Percentiles rank a stretch among this genome's conserved stretches.
Evolutionary conservation across 1,284 basidiomycete genomes (phyloP).

Genomic region (Athelia sp.): DNA sequence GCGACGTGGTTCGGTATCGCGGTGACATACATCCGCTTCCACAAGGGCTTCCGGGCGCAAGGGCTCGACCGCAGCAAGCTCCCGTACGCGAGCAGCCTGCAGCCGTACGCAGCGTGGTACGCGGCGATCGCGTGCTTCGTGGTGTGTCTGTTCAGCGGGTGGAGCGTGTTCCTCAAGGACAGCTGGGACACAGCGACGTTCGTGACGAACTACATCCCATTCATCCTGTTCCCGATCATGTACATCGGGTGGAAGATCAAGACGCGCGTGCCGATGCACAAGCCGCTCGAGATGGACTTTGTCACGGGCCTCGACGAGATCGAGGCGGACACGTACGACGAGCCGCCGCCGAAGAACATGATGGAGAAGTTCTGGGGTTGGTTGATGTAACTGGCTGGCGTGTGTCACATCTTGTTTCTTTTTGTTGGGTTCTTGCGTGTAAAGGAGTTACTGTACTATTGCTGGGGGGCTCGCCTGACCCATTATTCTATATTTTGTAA

Average conservation of each 20-base stretch:
- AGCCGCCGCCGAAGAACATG: constrained; percentile 39
- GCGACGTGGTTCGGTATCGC: constrained; percentile 63
- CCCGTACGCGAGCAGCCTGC: constrained; percentile 39
- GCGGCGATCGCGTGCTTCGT: constrained; percentile 20
- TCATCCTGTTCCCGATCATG: constrained; percentile 54
- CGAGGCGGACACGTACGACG: constrained; percentile 40
- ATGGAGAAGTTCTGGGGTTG: constrained; percentile 38
- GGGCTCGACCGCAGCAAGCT: constrained; percentile 45
- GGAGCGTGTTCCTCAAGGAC: constrained; percentile 37
- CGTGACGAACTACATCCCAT: constrained; percentile 55
- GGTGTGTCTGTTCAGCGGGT: constrained; percentile 30
- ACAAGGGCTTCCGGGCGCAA: constrained; percentile 51
- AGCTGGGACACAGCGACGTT: constrained; percentile 30
- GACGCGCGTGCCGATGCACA: constrained; percentile 32
- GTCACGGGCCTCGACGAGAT: constrained; percentile 44
- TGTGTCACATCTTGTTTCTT: too few relatives aligned
- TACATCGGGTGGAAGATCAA: constrained; percentile 41
- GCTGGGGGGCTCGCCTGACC: too few relatives aligned
- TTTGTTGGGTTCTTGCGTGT: too few relatives aligned
- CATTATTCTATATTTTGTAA: too few relatives aligned
- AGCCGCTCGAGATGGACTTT: constrained; percentile 55
- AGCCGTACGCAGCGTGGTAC: constrained; percentile 47
- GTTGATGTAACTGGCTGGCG: too few relatives aligned
- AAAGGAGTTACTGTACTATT: too few relatives aligned
- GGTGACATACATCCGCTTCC: constrained; percentile 58